Evolutionary conservation across 495 filamentous ascomycete genomes (phyloP).

Genomic region (Lasiosphaeria ovina): DNA sequence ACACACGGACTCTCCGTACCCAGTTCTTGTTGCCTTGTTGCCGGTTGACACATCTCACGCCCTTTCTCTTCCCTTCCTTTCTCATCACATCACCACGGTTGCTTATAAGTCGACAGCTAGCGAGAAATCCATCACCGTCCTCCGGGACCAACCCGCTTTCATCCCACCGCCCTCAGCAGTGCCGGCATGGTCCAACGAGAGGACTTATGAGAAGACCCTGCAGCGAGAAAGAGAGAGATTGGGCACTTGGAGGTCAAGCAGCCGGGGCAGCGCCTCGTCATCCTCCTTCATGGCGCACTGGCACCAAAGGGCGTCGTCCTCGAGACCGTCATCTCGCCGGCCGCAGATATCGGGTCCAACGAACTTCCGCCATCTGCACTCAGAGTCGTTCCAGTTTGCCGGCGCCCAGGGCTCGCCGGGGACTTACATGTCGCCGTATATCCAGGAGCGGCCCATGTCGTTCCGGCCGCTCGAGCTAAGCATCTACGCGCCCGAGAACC

Average conservation of each 20-base stretch:
- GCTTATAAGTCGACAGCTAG: constrained; percentile 4
- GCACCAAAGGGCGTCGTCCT: constrained; percentile 10
- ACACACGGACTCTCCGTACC: no score
- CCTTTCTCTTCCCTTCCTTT: neutral
- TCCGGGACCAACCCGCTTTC: constrained; percentile 41
- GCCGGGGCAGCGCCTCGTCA: constrained; percentile 31
- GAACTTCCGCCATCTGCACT: constrained; percentile 50
- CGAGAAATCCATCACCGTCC: constrained; percentile 32
- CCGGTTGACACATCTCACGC: no score
- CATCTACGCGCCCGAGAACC: constrained; percentile 65
- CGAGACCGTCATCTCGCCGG: constrained; percentile 37
- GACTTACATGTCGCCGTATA: constrained; percentile 10
- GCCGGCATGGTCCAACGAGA: constrained; percentile 29
- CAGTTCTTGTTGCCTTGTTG: no score
- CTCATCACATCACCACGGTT: neutral
- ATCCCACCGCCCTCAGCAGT: constrained; percentile 34
- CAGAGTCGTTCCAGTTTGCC: constrained; percentile 47
- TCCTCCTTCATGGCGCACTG: constrained; percentile 26
- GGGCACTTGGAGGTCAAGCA: constrained; percentile 28
- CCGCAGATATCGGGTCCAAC: constrained; percentile 48
- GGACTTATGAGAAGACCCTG: constrained; percentile 26
- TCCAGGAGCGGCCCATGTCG: constrained; percentile 23
- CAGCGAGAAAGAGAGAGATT: constrained; percentile 36
- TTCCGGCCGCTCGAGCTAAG: constrained; percentile 75
- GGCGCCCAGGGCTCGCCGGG: constrained; percentile 12